phyloP scores from a whole-genome alignment of 164 flowering plant genomes.

The Tinospora cordifolia region DNA sequence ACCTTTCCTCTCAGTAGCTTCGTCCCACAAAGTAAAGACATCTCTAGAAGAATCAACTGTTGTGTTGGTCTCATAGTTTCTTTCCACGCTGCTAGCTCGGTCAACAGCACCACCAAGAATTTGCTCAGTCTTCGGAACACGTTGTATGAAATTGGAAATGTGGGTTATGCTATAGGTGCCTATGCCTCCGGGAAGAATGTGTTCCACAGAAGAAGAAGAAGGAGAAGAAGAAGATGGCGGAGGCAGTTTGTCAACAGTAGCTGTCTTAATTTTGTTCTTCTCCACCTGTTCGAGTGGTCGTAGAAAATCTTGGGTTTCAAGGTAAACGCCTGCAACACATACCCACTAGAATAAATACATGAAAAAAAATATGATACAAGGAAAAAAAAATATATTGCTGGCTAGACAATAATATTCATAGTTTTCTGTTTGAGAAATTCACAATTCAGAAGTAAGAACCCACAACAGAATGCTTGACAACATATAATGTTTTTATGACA shows the following conservation, averaged over 20 bases:
- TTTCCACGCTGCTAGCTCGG: conserved; percentile 38
- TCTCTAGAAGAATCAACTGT: conserved; percentile 45
- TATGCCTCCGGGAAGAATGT: conserved; percentile 80
- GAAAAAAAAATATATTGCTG: too few species aligned
- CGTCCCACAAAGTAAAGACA: conserved; percentile 83
- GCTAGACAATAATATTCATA: too few species aligned
- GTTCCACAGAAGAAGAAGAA: conserved; percentile 46
- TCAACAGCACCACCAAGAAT: conserved; percentile 20
- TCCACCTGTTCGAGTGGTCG: conserved; percentile 61
- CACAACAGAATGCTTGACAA: too few species aligned
- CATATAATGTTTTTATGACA: too few species aligned
- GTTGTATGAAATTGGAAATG: conserved; percentile 42
- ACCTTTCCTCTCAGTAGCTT: conserved; percentile 41
- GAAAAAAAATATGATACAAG: too few species aligned
- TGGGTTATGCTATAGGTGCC: conserved; percentile 86
- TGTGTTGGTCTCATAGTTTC: conserved; percentile 36
- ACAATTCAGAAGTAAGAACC: too few species aligned
- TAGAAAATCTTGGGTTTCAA: conserved; percentile 76
- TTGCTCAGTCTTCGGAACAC: conserved; percentile 48
- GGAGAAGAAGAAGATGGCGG: conserved; percentile 28
- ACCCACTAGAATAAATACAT: too few species aligned
- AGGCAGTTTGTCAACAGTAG: conserved; percentile 33
- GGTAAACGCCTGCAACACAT: conserved; percentile 43
- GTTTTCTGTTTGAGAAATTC: too few species aligned
- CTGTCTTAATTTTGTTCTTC: conserved; percentile 25